phyloP scores from a whole-genome alignment of 345 rosid genomes.

The Erodium maritimum region DNA sequence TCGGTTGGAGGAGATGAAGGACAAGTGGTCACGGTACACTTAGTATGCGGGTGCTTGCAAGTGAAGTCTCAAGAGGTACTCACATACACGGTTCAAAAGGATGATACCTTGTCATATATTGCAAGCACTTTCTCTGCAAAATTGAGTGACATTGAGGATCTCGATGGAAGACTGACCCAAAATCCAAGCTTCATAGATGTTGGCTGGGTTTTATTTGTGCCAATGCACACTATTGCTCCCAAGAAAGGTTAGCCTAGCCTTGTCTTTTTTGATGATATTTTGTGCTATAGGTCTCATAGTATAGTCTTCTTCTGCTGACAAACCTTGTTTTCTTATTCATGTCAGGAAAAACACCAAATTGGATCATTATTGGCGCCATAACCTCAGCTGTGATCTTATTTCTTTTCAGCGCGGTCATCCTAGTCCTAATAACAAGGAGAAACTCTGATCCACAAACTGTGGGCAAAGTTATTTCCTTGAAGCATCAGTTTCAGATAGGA shows the following conservation, averaged over 20 bases:
- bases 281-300: too few relatives aligned
- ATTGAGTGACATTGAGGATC: constrained; percentile 7
- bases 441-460: constrained; percentile 3
- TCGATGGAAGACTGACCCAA: constrained; percentile 7
- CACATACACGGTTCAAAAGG: constrained; percentile 20
- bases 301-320: too few relatives aligned
- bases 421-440: constrained; percentile 12
- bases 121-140: constrained; percentile 17
- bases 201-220: constrained; percentile 27
- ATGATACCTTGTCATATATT: constrained; percentile 17
- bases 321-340: neutral
- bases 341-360: constrained; percentile 9
- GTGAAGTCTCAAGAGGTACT: constrained; percentile 12
- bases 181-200: constrained; percentile 17
- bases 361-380: constrained; percentile 5
- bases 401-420: constrained; percentile 6
- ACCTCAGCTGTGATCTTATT: constrained; percentile 11
- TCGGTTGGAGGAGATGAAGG: constrained; percentile 14
- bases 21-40: constrained; percentile 7
- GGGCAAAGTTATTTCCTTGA: constrained; percentile 6
- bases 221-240: constrained; percentile 9
- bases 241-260: constrained; percentile 9
- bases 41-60: constrained; percentile 21
- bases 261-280: neutral
- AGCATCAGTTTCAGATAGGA: constrained; percentile 2